phyloP scores from a whole-genome alignment of 139 green algal species.

The Coelastrella sp. region DNA sequence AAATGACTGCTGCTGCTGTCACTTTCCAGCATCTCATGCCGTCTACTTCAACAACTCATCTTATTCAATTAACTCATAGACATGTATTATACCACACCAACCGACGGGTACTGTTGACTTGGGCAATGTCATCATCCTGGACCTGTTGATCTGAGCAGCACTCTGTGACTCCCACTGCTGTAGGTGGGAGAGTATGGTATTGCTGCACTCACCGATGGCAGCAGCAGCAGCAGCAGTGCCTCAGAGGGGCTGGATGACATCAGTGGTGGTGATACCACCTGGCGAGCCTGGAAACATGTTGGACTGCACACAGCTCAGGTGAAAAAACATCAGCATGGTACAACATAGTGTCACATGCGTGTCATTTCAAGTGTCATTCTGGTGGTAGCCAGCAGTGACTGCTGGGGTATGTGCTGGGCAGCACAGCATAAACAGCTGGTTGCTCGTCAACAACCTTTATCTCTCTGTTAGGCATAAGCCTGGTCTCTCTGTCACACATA shows the following conservation, averaged over 20 bases:
- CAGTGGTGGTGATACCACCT: constrained; percentile 40
- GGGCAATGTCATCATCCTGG: background rate
- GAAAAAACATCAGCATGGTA: background rate
- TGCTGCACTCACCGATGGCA: constrained; percentile 7
- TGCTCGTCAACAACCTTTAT: background rate
- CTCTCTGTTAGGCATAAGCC: background rate
- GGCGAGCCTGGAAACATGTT: constrained; percentile 59
- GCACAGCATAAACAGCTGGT: no score
- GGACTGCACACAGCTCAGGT: constrained; percentile 44
- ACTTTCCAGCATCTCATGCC: no score
- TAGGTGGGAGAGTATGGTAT: constrained; percentile 66
- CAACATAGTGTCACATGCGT: background rate
- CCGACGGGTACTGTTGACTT: background rate
- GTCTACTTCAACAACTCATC: no score
- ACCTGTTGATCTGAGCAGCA: background rate
- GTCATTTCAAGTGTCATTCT: background rate
- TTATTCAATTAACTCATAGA: no score
- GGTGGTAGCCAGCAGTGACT: no score
- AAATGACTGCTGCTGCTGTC: no score
- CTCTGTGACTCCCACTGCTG: background rate
- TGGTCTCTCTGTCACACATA: no score
- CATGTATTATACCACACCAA: background rate
- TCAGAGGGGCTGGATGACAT: constrained; percentile 49
- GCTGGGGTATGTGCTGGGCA: no score
- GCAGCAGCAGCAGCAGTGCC: constrained; percentile 6